A percentile compares a stretch with the other conserved stretches of the same genome.
Conservation (phyloP, 1,284 basidiomycete species). For the Tilletia indica region DNA sequence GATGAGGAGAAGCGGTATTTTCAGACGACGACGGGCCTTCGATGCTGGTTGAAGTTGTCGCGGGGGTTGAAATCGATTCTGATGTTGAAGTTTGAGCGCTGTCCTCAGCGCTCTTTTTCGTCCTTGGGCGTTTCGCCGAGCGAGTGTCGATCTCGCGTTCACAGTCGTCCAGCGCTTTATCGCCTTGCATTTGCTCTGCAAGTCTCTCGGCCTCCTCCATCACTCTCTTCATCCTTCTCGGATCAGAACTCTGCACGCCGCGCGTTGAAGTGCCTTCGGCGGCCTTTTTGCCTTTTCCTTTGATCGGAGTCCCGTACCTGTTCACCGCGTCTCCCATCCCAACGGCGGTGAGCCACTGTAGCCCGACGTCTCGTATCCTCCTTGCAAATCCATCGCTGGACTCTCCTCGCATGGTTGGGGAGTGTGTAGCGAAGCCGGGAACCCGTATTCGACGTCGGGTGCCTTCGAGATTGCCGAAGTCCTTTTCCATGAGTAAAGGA, state of each 20-base stretch:
- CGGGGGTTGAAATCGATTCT: neutral
- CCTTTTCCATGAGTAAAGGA: constrained; percentile 30
- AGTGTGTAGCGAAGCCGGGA: constrained; percentile 30
- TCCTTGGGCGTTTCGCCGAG: neutral
- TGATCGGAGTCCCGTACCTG: constrained; percentile 1
- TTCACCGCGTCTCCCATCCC: constrained; percentile 3
- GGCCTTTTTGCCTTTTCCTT: neutral
- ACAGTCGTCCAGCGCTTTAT: neutral
- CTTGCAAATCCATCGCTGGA: constrained; percentile 23
- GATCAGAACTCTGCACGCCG: neutral
- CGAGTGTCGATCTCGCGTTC: neutral
- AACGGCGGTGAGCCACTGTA: constrained; percentile 26
- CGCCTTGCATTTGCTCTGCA: neutral
- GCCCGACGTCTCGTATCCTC: constrained; percentile 25
- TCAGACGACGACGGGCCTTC: no score
- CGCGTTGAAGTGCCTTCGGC: neutral
- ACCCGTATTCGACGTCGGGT: constrained; percentile 34
- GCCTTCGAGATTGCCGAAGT: constrained; percentile 41
- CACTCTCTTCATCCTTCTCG: neutral
- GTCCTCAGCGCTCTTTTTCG: no score
- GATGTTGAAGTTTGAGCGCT: no score
- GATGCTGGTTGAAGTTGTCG: neutral
- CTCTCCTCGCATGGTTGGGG: constrained; percentile 23
- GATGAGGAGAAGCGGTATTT: constrained; percentile 27
- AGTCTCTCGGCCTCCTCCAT: neutral